Conservation (phyloP, 2,329 filamentous ascomycete species). For the Neonectria sp. region DNA sequence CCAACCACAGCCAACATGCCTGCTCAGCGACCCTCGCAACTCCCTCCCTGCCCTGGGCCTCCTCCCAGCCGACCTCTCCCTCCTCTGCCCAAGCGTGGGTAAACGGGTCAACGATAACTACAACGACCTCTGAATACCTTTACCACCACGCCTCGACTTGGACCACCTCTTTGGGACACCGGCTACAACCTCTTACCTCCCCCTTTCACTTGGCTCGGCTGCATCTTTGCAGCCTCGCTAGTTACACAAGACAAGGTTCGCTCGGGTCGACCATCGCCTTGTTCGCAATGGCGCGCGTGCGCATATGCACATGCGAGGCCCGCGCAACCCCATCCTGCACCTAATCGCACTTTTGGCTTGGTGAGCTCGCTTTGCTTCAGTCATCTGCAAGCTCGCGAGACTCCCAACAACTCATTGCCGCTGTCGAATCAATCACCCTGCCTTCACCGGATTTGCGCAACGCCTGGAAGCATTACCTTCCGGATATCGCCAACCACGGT, state of each 20-base stretch:
- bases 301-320: conserved; percentile 43
- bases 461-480: conserved; percentile 17
- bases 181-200: conserved; percentile 24
- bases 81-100: conserved; percentile 74
- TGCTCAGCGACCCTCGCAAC: conserved; percentile 74
- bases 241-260: conserved; percentile 43
- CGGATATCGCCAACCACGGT: conserved; percentile 16
- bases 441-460: conserved; percentile 39
- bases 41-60: conserved; percentile 77
- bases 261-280: conserved; percentile 35
- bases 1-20: conserved; percentile 60
- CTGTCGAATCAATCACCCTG: conserved; percentile 42
- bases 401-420: conserved; percentile 14
- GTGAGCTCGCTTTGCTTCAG: conserved; percentile 37
- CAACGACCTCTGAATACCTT: conserved; percentile 22
- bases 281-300: conserved; percentile 37
- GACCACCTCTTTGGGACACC: conserved; percentile 26
- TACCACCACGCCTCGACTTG: conserved; percentile 19
- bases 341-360: conserved; percentile 36
- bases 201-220: conserved; percentile 16
- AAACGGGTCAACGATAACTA: conserved; percentile 47
- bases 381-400: conserved; percentile 25
- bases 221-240: conserved; percentile 21
- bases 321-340: conserved; percentile 41
- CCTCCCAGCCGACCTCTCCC: conserved; percentile 76